Conservation (phyloP, 1,284 basidiomycete species). For the Tilletia caries region DNA sequence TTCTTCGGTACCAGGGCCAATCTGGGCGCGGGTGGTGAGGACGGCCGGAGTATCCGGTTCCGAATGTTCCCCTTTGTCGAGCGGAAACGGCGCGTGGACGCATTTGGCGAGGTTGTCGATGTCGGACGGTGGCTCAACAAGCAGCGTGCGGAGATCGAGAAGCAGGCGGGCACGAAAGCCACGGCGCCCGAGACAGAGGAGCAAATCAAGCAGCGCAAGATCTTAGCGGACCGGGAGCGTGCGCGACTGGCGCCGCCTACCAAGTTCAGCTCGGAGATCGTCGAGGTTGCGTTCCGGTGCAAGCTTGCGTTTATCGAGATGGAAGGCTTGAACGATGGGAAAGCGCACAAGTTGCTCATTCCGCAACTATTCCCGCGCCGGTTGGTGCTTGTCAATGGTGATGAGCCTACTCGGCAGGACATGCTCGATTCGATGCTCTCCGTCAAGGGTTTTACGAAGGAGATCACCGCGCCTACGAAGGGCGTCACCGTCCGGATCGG, state of each 20-base stretch:
- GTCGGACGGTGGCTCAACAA: constrained; percentile 62
- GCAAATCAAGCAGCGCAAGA: constrained; percentile 16
- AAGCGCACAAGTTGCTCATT: constrained; percentile 92
- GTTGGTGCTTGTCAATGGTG: constrained; percentile 46
- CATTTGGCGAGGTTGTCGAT: constrained; percentile 92
- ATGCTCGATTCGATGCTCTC: constrained; percentile 25
- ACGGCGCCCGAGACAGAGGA: constrained; percentile 13
- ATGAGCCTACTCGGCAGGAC: constrained; percentile 25
- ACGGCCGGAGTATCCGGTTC: constrained; percentile 67
- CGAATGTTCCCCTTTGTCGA: constrained; percentile 97
- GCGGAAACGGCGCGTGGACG: constrained; percentile 83
- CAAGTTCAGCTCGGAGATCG: constrained; percentile 75
- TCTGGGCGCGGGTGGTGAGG: constrained; percentile 22
- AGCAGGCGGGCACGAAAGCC: constrained; percentile 12
- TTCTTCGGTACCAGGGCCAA: constrained; percentile 66
- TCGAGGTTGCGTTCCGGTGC: constrained; percentile 76
- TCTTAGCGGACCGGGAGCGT: constrained; percentile 85
- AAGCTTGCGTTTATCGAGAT: constrained; percentile 86
- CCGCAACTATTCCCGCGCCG: constrained; percentile 87
- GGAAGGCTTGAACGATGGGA: constrained; percentile 91
- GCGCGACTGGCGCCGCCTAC: constrained; percentile 88
- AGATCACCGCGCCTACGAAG: constrained; percentile 74
- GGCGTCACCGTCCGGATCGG: constrained; percentile 82
- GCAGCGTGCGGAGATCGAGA: constrained; percentile 23
- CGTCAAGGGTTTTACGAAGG: constrained; percentile 68